Conservation (phyloP, 257 asterid genomes). For the Eustoma russellianum region DNA sequence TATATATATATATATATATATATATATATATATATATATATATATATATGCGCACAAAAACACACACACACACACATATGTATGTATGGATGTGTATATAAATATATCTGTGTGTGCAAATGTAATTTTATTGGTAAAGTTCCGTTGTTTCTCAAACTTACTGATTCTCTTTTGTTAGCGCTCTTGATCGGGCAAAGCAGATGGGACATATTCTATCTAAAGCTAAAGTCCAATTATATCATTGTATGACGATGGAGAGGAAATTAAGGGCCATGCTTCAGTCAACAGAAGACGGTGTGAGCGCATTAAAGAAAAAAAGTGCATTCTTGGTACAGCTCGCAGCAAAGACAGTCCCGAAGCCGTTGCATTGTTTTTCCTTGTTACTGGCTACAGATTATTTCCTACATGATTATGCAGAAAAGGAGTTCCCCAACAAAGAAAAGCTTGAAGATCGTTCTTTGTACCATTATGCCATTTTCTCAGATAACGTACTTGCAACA, state of each 20-base stretch:
- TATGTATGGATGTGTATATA: too few relatives aligned
- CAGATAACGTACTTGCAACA: constrained; percentile 87
- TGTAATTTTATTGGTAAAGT: too few relatives aligned
- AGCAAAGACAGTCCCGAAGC: constrained; percentile 91
- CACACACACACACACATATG: too few relatives aligned
- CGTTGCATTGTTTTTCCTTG: constrained; percentile 77
- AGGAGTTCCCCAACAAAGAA: constrained; percentile 51
- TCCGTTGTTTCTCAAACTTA: too few relatives aligned
- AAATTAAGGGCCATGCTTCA: constrained; percentile 91
- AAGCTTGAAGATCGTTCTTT: constrained; percentile 79
- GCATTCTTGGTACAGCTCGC: constrained; percentile 85
- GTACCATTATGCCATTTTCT: constrained; percentile 80
- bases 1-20: too few relatives aligned
- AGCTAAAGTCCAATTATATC: constrained; percentile 76
- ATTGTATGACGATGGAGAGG: constrained; percentile 62
- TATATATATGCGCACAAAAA: too few relatives aligned
- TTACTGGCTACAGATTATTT: constrained; percentile 70
- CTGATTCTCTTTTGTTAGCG: constrained; percentile 34
- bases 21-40: too few relatives aligned
- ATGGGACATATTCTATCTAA: constrained; percentile 86
- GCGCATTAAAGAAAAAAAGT: constrained; percentile 60
- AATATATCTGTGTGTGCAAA: too few relatives aligned
- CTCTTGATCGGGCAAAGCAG: constrained; percentile 69
- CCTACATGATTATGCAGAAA: constrained; percentile 46
- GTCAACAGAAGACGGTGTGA: constrained; percentile 53